These are phyloP conservation scores for Naganishia kalamii DNA, from an alignment of 768 basidiomycete genomes.

Conservation along the genomic window DNA sequence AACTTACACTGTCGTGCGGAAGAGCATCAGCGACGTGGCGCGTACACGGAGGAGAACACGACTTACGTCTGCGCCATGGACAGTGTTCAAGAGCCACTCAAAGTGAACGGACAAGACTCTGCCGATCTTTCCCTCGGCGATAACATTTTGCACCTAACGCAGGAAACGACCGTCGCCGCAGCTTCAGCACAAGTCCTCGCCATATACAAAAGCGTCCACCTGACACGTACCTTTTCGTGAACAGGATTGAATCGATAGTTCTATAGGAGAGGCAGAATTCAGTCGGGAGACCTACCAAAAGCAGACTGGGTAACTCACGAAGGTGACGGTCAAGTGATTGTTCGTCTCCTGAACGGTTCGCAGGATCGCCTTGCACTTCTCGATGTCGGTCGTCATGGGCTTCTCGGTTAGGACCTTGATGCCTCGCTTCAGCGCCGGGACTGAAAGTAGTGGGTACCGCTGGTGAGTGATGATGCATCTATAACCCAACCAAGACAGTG, in stretches of 20 bases:
- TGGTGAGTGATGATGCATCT: background rate
- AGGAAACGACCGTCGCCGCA: constrained; percentile 46
- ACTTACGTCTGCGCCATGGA: constrained; percentile 53
- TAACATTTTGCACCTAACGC: constrained; percentile 46
- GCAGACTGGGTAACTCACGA: constrained; percentile 30
- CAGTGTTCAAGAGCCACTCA: constrained; percentile 55
- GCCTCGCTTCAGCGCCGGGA: constrained; percentile 43
- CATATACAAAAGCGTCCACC: background rate
- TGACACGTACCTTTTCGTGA: constrained; percentile 21
- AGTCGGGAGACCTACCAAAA: background rate
- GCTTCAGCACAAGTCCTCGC: constrained; percentile 23
- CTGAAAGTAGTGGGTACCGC: constrained; percentile 28
- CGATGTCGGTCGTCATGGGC: constrained; percentile 55
- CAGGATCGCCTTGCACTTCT: constrained; percentile 52
- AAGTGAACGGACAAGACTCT: constrained; percentile 54
- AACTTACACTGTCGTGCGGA: background rate
- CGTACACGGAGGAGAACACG: too few relatives aligned
- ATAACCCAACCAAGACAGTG: background rate
- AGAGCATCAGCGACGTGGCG: background rate
- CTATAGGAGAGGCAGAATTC: background rate
- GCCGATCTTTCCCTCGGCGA: constrained; percentile 53
- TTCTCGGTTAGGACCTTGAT: constrained; percentile 54
- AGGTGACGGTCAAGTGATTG: constrained; percentile 49
- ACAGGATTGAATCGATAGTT: constrained; percentile 30
- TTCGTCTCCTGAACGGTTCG: constrained; percentile 51